Base-by-base conservation (phyloP, 1,139 yeast genomes). In the Saccharomycopsis phalli region DNA sequence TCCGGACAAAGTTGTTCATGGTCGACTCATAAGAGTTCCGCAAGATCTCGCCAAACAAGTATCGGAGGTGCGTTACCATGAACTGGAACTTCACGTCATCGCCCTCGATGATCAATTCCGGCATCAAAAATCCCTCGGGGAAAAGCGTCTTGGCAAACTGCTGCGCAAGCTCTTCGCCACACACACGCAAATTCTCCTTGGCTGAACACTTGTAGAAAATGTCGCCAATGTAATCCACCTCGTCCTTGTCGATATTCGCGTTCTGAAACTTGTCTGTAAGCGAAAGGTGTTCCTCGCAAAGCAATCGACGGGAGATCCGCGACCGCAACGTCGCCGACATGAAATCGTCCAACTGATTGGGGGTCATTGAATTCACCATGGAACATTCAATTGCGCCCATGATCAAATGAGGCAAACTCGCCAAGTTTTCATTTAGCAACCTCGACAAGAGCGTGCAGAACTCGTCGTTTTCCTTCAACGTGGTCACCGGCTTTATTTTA, bases 371-470 rank as follows among this genome's bases (percentile, higher is more conserved):
- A 33, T 74, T 68, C 35, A 80, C 61, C 36, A 80, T 74, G 11
- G 87, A 74, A 42, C 82, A 81, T 53, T 88, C 96, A 43, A 87
- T 65, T 1, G 94, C 87, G 2, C 96, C 97, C 88, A 86, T 83
- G 69, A 88, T 81, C 47, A 88, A 65, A 55, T 87, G 91, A 1
- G 96, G 91, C 46, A 88, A 66, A 50, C 86, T 83, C 45, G 79
- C 65, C 37, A 84, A 68, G 60, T 88, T 95, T 57, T 81, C 88
- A 17, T 68, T 66, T 50, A 88, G 63, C 48, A 87, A 70, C 23
- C 69, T 64, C 26, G 74, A 68, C 44, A 87, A 64, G 32, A 75
- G 68, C 27, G 63, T 63, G 54, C 94, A 81, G 56, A 88, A 87
- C 50, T 62, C 60, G 29, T 74, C 78, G 55, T 88, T 88, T 42